Conservation (phyloP, 805 yeast genomes). For the Pichia paraexigua region DNA sequence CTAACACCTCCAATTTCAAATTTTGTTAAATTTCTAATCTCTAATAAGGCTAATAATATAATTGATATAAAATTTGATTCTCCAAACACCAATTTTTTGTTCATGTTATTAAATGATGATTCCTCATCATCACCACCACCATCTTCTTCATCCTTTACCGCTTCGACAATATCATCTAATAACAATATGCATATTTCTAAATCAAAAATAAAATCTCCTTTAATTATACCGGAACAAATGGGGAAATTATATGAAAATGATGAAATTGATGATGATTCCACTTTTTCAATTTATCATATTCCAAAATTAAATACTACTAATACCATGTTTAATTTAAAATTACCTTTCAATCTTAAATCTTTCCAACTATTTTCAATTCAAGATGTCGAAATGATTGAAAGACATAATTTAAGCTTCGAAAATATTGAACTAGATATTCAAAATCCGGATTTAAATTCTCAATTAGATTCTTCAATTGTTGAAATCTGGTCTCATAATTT, state of each 20-base stretch:
- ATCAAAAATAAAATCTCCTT: not conserved
- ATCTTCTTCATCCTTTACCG: not conserved
- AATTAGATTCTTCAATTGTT: not conserved
- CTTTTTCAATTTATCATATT: not conserved
- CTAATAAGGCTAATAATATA: not conserved
- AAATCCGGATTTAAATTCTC: not conserved
- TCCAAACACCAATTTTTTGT: not conserved
- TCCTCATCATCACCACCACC: not conserved
- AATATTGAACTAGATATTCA: not conserved
- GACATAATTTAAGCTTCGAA: not conserved
- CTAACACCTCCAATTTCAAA: not conserved
- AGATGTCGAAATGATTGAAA: not conserved
- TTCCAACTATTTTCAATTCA: not conserved
- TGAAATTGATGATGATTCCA: not conserved
- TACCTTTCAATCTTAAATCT: not conserved
- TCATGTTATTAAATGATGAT: not conserved
- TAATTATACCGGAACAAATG: not conserved
- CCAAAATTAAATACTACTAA: not conserved
- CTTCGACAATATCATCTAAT: not conserved
- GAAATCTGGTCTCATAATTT: not conserved
- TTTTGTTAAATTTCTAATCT: not conserved
- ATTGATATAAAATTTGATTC: not conserved
- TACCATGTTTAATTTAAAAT: not conserved
- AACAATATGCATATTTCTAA: not conserved
- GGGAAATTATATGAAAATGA: conserved; percentile 6